Evolutionary conservation across 164 flowering plant genomes (phyloP), one percentile per base, ranked within the genome.

Genomic region (Platanus orientalis): DNA sequence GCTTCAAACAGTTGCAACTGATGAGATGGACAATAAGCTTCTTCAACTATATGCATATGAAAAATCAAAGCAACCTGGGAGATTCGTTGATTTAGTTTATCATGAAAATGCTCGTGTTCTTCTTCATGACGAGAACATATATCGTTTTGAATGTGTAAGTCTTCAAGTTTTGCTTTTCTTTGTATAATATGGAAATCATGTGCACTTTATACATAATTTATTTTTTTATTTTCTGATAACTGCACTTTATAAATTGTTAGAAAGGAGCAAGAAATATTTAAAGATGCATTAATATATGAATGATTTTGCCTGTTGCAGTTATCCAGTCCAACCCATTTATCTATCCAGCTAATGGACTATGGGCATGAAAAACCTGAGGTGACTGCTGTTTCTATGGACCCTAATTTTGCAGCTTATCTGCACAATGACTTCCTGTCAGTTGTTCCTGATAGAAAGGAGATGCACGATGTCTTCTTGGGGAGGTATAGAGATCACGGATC

Each of bases 1-100:
- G 99, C 94, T 95, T 57, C 99, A 92, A 83, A 64, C 83, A 19
- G 69, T 87, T 51, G 92, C 87, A 61, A 45, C 82, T 32, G 99
- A 95, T 60, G 97, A 95, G 69, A 80, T 85, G 84, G 96, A 90
- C 69, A 83, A 73, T 77, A 89, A 88, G 76, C 92, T 95, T 74
- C 92, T 92, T 67, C 99, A 92, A 74, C 80, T 95, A 17, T 72
- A 92, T 77, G 79, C 88, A 39, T 95, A 92, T 73, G 99, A 95
- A 72, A 90, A 74, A 60, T 84, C 89, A 61, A 82, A 97, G 75
- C 80, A 78, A 25, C 76, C 79, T 54, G 87, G 69, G 67, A 80
- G 81, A 69, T 86, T 86, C 65, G 57, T 78, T 65, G 97, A 92
- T 80, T 40, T 75, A 40, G 96, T 89, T 63, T 90, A 95, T 77